Evolutionary conservation across 2,329 filamentous ascomycete genomes (phyloP), one percentile per base, ranked within the genome.

Genomic region (Trichophyton simii): DNA sequence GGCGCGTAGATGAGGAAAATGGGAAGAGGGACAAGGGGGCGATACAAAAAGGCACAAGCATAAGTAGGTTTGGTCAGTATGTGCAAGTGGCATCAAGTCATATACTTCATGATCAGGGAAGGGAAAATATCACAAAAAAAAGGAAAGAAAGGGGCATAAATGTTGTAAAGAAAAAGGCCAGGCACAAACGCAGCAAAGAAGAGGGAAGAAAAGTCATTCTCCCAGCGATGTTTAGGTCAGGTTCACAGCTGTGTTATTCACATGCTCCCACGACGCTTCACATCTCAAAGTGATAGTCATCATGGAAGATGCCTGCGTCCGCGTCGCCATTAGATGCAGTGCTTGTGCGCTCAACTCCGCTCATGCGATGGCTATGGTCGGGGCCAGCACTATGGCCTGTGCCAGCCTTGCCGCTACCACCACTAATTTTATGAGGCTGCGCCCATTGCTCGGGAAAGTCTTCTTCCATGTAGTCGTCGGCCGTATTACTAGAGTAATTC

Each of bases 241-340:
- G 34, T 55, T 15, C 25, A 15, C 6, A 9, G 4, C 20, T 36
- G 11, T 34, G 31, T 18, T 55, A 18, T 55, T 34, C n/a, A 34
- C 48, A 15, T 52, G 4, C 18, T 55, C 50, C 50, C 31, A 6
- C 22, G 9, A 15, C n/a, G 25, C 50, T 9, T 36, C 73, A 76
- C 72, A 76, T 76, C 67, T 76, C 74, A 71, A 76, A 75, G 65
- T 76, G 72, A 63, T 75, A 73, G 64, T 75, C 73, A 70, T 75
- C 73, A 64, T 74, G 73, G 66, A 77, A 77, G 60, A 77, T 75
- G 28, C 72, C 74, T 7, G 70, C 66, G 63, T 76, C 75, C 20
- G 70, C 67, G 58, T 76, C 73, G 1, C 55, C 50, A 9, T 55
- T 55, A 18, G 50, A 50, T 22, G 11, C 18, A 34, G 50, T 5